phyloP scores from a whole-genome alignment of 768 basidiomycete species.

The Hydnum rufescens region DNA sequence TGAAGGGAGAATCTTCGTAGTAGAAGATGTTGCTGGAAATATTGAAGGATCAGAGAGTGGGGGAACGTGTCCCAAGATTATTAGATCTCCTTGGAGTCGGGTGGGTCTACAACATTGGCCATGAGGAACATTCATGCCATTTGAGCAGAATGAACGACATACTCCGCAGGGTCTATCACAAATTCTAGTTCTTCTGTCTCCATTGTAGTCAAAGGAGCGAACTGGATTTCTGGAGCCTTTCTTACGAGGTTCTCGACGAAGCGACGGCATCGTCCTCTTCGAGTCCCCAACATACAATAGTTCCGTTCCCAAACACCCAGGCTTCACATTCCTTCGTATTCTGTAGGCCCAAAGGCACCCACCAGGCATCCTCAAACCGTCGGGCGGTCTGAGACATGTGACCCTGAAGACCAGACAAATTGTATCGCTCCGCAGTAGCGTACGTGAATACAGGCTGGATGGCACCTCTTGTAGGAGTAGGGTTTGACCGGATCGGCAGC shows the following conservation, averaged over 20 bases:
- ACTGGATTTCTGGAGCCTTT: constrained; percentile 33
- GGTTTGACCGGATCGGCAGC: constrained; percentile 66
- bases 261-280: constrained; percentile 49
- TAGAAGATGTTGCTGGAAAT: too few relatives aligned
- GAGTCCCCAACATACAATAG: constrained; percentile 80
- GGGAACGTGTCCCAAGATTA: constrained; percentile 59
- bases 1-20: too few relatives aligned
- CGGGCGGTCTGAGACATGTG: constrained; percentile 34
- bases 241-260: constrained; percentile 42
- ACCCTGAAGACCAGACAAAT: constrained; percentile 38
- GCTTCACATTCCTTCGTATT: constrained; percentile 35
- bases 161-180: constrained; percentile 81
- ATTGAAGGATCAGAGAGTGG: constrained; percentile 30
- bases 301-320: constrained; percentile 77
- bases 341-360: constrained; percentile 50
- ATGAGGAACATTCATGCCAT: background rate
- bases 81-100: constrained; percentile 76
- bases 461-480: constrained; percentile 63
- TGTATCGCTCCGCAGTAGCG: constrained; percentile 69
- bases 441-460: constrained; percentile 69
- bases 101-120: constrained; percentile 36
- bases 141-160: constrained; percentile 14
- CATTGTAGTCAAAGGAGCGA: constrained; percentile 40
- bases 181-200: constrained; percentile 89
- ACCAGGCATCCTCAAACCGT: constrained; percentile 52